Evolutionary conservation across 2,329 filamentous ascomycete genomes (phyloP).

Genomic region (Alternaria triticina): DNA sequence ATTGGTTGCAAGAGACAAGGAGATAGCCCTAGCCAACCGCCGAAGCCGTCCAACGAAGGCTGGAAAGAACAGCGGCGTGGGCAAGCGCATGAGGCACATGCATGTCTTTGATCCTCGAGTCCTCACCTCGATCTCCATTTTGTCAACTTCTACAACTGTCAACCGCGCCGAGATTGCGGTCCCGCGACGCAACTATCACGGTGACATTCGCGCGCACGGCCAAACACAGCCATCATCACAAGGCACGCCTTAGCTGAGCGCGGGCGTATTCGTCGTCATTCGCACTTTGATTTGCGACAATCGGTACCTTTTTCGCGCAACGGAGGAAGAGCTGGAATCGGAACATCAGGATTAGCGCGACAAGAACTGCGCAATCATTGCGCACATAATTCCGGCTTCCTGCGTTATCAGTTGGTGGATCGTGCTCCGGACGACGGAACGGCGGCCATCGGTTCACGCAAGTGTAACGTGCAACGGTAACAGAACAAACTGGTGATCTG

Average conservation of each 20-base stretch:
- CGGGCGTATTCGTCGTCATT: background rate
- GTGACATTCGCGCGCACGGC: background rate
- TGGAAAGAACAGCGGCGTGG: slow-evolving; percentile 6
- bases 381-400: slow-evolving; percentile 1
- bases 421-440: background rate
- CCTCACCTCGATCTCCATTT: background rate
- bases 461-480: slow-evolving; percentile 7
- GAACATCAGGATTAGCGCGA: background rate
- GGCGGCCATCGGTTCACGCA: background rate
- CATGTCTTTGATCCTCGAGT: slow-evolving; percentile 14
- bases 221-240: background rate
- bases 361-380: background rate
- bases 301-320: background rate
- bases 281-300: background rate
- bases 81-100: slow-evolving; percentile 3
- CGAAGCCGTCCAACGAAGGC: slow-evolving; percentile 13
- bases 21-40: slow-evolving; percentile 16
- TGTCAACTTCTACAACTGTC: slow-evolving; percentile 1
- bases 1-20: slow-evolving; percentile 16
- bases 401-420: slow-evolving; percentile 9
- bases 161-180: background rate
- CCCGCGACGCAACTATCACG: background rate
- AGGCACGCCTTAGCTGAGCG: background rate
- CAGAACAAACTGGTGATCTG: background rate
- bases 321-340: background rate